Conservation (phyloP, 352 stramenopile species). For the Globisporangium yorkense region DNA sequence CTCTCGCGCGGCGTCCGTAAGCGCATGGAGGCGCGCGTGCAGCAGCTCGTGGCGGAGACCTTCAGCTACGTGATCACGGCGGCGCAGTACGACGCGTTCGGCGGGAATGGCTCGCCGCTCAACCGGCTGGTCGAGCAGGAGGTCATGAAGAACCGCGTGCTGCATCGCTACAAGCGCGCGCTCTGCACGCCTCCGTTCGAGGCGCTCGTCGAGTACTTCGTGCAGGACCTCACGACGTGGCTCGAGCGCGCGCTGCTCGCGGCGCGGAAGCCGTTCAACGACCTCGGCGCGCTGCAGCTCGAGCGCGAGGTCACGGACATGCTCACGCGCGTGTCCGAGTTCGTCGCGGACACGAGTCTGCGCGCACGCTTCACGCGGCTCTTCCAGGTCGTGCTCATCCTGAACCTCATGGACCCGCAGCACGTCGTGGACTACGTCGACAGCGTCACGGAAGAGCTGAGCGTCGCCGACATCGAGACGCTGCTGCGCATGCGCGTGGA, state of each 20-base stretch:
- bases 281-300: constrained; percentile 72
- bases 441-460: constrained; percentile 43
- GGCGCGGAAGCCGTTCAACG: constrained; percentile 66
- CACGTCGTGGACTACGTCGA: constrained; percentile 68
- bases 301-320: constrained; percentile 71
- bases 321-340: constrained; percentile 38
- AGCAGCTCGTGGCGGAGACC: constrained; percentile 36
- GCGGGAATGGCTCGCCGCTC: constrained; percentile 56
- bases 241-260: constrained; percentile 44
- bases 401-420: constrained; percentile 72
- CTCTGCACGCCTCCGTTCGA: constrained; percentile 64
- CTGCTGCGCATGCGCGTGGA: constrained; percentile 67
- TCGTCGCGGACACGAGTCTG: constrained; percentile 53
- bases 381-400: constrained; percentile 72
- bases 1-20: constrained; percentile 39
- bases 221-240: constrained; percentile 51
- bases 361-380: constrained; percentile 62
- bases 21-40: constrained; percentile 36
- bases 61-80: constrained; percentile 65
- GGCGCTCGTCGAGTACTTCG: constrained; percentile 52
- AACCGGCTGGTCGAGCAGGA: constrained; percentile 60
- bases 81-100: constrained; percentile 58
- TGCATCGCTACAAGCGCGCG: constrained; percentile 52
- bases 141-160: constrained; percentile 56
- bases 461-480: constrained; percentile 37